Evolutionary conservation across 2,329 filamentous ascomycete species (phyloP).

Genomic region (Neopestalotiopsis sp.): DNA sequence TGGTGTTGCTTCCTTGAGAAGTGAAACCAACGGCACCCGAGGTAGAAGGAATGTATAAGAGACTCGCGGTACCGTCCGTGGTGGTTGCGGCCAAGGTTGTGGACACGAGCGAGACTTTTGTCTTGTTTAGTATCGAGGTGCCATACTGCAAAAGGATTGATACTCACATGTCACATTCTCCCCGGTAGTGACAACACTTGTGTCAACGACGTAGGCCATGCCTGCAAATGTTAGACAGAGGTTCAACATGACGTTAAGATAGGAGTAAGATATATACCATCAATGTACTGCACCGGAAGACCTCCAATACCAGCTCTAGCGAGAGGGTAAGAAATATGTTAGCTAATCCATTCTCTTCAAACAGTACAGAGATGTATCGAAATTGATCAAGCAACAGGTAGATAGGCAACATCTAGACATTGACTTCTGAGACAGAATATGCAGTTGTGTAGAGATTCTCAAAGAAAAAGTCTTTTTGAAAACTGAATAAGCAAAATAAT

Average conservation of each 20-base stretch:
- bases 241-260: neutral
- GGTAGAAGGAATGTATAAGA: conserved; percentile 27
- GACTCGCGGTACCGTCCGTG: conserved; percentile 28
- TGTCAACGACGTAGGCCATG: conserved; percentile 19
- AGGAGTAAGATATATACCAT: conserved; percentile 25
- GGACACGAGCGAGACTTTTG: neutral
- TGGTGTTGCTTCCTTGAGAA: conserved; percentile 12
- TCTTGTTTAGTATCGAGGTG: neutral
- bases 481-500: no score
- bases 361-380: no score
- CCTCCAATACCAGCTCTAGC: conserved; percentile 27
- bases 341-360: no score
- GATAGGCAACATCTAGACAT: no score
- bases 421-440: no score
- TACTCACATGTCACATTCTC: conserved; percentile 28
- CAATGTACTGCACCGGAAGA: conserved; percentile 28
- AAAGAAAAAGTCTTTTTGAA: no score
- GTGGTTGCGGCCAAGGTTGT: conserved; percentile 17
- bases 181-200: conserved; percentile 1
- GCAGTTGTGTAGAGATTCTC: no score
- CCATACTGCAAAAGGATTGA: neutral
- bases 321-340: no score
- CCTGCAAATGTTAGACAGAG: neutral
- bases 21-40: conserved; percentile 28
- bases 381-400: no score